Evolutionary conservation across 139 green algal genomes (phyloP), one percentile per base, ranked within the genome.

Genomic region (Chlorella sorokiniana): DNA sequence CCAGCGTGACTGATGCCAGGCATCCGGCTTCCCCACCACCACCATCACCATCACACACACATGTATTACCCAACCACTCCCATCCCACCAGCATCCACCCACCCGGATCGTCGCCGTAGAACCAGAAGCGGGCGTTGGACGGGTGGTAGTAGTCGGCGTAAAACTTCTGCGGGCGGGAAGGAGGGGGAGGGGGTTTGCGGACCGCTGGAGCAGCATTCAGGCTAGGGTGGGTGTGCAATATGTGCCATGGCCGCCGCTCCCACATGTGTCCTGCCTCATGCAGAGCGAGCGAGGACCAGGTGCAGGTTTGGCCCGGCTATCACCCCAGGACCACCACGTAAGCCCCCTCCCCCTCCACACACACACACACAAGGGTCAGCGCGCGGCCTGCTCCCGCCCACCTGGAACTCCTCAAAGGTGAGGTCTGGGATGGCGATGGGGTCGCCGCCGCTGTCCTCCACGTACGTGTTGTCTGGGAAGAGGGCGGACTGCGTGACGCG

Each of bases 61-160:
- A 65, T 29, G 18, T 22, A 29, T 22, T 22, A 65, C 27, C 48
- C 29, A 35, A 51, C 22, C 72, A 79, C 72, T 52, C 25, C 93
- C 86, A 77, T 99, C 97, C n/a, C n/a, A n/a, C 56, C 56, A 29
- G 18, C 56, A 65, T 20, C 48, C 29, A 35, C 72, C 22, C 72
- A 79, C 72, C 72, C 25, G 93, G 87, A 77, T 99, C 97, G 75
- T 99, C 96, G 42, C 97, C 97, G 76, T 98, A 99, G 91, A 99
- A 98, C 97, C 97, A 99, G 90, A 99, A 95, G 51, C 96, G 88
- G 5, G 94, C 88, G 81, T 98, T 98, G 85, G 79, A 93, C 63
- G 96, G 96, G 91, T 99, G 96, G 89, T 99, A 99, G 90, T 98
- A 99, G 37, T 93, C 90, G 23, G 77, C 81, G 88, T 99, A 97